Evolutionary conservation across 2,329 filamentous ascomycete genomes (phyloP).

Genomic region (Fonsecaea multimorphosa): DNA sequence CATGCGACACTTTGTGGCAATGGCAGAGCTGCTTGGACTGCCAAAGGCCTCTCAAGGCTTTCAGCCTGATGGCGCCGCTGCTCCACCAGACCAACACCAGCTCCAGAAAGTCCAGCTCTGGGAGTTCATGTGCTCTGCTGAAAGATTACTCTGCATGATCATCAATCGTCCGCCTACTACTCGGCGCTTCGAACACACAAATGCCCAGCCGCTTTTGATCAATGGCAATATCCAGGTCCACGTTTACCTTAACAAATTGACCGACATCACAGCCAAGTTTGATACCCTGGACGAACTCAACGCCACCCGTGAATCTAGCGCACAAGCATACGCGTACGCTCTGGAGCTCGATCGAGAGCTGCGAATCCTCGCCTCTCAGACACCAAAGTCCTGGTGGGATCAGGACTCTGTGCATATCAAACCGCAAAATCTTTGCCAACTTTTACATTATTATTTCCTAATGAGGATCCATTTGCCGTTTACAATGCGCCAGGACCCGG

Average conservation of each 20-base stretch:
- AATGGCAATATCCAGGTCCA: slow-evolving; percentile 19
- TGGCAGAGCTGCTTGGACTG: slow-evolving; percentile 49
- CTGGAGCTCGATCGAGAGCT: slow-evolving; percentile 31
- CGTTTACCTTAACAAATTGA: slow-evolving; percentile 23
- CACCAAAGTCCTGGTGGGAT: slow-evolving; percentile 25
- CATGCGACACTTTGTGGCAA: slow-evolving; percentile 47
- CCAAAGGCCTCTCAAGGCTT: slow-evolving; percentile 34
- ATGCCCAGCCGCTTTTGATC: slow-evolving; percentile 2
- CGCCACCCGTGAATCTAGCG: background rate
- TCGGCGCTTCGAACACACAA: slow-evolving; percentile 34
- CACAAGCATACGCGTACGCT: slow-evolving; percentile 25
- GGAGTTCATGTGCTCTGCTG: slow-evolving; percentile 44
- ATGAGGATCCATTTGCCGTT: slow-evolving; percentile 31
- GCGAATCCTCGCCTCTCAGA: slow-evolving; percentile 18
- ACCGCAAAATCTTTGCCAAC: slow-evolving; percentile 18
- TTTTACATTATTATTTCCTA: slow-evolving; percentile 27
- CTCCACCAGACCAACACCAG: slow-evolving; percentile 12
- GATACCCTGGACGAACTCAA: slow-evolving; percentile 24
- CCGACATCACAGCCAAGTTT: slow-evolving; percentile 24
- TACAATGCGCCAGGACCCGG: slow-evolving; percentile 21
- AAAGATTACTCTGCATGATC: slow-evolving; percentile 44
- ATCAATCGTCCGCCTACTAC: slow-evolving; percentile 48
- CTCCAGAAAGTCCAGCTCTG: slow-evolving; percentile 42
- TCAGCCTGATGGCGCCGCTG: slow-evolving; percentile 10
- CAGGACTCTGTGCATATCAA: slow-evolving; percentile 7